These are phyloP conservation scores for Penicillium pulvis DNA, from an alignment of 495 filamentous ascomycete species.

Conservation along the genomic window DNA sequence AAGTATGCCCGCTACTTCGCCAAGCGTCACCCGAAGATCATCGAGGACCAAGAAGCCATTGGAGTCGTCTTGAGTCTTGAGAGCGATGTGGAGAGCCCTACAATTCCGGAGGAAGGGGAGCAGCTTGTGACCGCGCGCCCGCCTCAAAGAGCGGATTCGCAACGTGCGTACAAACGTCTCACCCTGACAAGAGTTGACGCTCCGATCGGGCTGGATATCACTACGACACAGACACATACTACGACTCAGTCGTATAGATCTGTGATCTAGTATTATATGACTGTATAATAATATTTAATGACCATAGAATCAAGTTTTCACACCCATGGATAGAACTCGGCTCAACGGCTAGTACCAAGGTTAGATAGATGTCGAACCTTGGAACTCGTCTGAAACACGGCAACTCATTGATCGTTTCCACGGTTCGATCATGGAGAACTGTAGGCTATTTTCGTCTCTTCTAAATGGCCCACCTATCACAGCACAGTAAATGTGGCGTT, in stretches of 20 bases:
- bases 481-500: conserved; percentile 57
- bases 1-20: conserved; percentile 49
- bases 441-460: not conserved
- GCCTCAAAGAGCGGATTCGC: not conserved
- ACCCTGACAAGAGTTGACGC: conserved; percentile 15
- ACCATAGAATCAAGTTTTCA: not conserved
- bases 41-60: conserved; percentile 45
- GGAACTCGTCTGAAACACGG: not conserved
- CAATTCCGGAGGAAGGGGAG: conserved; percentile 1
- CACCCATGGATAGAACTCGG: not conserved
- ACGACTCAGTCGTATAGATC: not conserved
- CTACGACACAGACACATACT: not conserved
- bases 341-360: not conserved
- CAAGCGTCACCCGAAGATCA: conserved; percentile 43
- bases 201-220: not conserved
- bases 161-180: conserved; percentile 8
- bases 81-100: conserved; percentile 14
- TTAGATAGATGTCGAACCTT: not conserved
- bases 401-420: not conserved
- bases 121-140: not conserved
- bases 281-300: conserved; percentile 1
- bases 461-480: conserved; percentile 8
- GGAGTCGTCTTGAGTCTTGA: conserved; percentile 37
- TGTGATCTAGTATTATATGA: not conserved
- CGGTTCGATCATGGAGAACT: not conserved